Evolutionary conservation across 192 early-diverging fungal genomes (phyloP), one percentile per base, ranked within the genome.

Genomic region (Funneliformis mosseae): DNA sequence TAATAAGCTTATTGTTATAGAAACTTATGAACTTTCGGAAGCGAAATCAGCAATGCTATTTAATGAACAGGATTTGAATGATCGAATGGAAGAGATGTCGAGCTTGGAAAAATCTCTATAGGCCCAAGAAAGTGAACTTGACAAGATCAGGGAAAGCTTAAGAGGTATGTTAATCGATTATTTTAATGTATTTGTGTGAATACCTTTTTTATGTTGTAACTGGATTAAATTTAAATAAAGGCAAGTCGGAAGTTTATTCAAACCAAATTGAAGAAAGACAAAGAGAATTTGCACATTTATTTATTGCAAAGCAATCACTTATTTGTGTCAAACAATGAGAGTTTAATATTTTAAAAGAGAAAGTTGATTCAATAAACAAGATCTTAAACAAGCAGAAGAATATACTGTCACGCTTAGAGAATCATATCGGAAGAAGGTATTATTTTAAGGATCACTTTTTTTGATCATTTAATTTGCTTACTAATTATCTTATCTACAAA

Each of bases 231-330:
- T 14, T 41, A 21, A 28, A 28, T 23, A 33, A 33, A 87, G 95
- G 93, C 50, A 99, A 98, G 83, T 98, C 98, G 0, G 91, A 95
- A 45, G 88, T 74, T n/a, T 93, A 94, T 80, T 91, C 95, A 60
- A 83, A 86, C 38, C 83, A 95, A 61, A 96, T 99, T 25, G 95
- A 95, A 81, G 86, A 92, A 68, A 90, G 94, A 80, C 95, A 99
- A 83, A 89, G 89, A 33, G 91, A 95, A 76, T 84, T 98, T 23
- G 92, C 81, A 89, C 92, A 27, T 81, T 86, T 60, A 85, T 96
- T 33, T 3, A 33, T 2, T 33, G 33, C 0, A 3, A 97, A 33
- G 33, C 33, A 33, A 33, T 33, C 33, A 2, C 33, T 0, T 2
- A 3, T 33, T 33, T 0, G 3, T 74, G 88, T 97, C 76, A 88